Evolutionary conservation across 768 basidiomycete genomes (phyloP).

Genomic region (Boletus tomentosulus): DNA sequence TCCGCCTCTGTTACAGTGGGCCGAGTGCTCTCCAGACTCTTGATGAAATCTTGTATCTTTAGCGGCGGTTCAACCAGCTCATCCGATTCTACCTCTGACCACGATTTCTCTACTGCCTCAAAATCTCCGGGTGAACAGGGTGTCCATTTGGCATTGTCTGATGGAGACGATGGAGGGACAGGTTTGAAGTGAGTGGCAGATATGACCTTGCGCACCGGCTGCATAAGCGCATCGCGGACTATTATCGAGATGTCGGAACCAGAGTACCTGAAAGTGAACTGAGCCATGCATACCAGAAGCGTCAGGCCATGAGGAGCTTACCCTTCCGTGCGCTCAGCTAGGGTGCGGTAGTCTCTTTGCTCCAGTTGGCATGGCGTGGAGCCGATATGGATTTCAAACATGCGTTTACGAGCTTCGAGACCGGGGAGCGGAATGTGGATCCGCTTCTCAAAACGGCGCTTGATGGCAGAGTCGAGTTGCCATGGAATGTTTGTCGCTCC

Average conservation of each 20-base stretch:
- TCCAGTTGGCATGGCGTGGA: conserved; percentile 83
- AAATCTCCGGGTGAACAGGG: conserved; percentile 95
- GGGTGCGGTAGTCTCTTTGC: conserved; percentile 68
- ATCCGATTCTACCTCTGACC: conserved; percentile 84
- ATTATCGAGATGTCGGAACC: conserved; percentile 94
- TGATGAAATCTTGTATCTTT: conserved; percentile 74
- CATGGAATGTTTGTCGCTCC: conserved; percentile 99
- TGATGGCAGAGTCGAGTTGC: conserved; percentile 97
- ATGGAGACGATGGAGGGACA: conserved; percentile 27
- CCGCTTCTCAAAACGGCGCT: conserved; percentile 97
- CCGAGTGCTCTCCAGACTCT: conserved; percentile 69
- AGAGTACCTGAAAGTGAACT: conserved; percentile 55
- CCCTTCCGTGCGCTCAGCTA: conserved; percentile 89
- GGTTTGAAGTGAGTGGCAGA: conserved; percentile 93
- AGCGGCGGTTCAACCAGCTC: conserved; percentile 89
- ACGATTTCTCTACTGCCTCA: conserved; percentile 79
- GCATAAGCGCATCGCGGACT: conserved; percentile 97
- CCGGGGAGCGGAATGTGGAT: conserved; percentile 98
- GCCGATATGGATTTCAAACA: conserved; percentile 98
- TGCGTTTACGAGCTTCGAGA: conserved; percentile 82
- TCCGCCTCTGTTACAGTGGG: conserved; percentile 89
- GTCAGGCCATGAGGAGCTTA: conserved; percentile 20
- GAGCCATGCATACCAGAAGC: not conserved
- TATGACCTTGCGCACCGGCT: conserved; percentile 94
- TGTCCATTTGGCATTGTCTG: conserved; percentile 63